A percentile compares a stretch with the other conserved stretches of the same genome.
phyloP scores from a whole-genome alignment of 2,329 filamentous ascomycete genomes.

The Cladosporium sphaerospermum region DNA sequence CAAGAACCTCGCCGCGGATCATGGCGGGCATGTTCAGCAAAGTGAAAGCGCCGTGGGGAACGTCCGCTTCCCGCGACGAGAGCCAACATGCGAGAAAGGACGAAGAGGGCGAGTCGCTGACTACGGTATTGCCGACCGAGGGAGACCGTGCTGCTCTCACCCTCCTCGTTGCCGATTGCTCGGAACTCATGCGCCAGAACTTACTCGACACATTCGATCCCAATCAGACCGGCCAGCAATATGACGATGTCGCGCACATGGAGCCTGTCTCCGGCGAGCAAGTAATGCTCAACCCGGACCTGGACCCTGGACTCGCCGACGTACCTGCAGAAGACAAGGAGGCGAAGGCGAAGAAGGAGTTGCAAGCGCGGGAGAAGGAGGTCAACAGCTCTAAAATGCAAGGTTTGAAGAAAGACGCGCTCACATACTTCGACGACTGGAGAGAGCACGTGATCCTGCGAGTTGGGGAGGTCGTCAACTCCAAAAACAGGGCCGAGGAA shows the following conservation, averaged over 20 bases:
- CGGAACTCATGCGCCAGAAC: constrained; percentile 40
- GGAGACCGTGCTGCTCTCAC: constrained; percentile 40
- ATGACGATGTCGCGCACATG: constrained; percentile 6
- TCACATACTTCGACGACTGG: constrained; percentile 77
- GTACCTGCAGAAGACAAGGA: constrained; percentile 13
- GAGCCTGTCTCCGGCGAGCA: constrained; percentile 11
- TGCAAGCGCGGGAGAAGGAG: constrained; percentile 42
- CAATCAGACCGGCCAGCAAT: constrained; percentile 25
- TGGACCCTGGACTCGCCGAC: constrained; percentile 13
- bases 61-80: constrained; percentile 16
- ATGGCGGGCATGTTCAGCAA: constrained; percentile 24
- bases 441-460: constrained; percentile 62
- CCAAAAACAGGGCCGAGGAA: constrained; percentile 27
- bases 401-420: constrained; percentile 62
- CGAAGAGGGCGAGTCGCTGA: constrained; percentile 35
- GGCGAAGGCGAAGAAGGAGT: constrained; percentile 25
- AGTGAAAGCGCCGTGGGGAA: constrained; percentile 16
- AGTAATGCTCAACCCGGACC: constrained; percentile 8
- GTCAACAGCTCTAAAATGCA: constrained; percentile 47
- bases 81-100: constrained; percentile 12
- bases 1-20: not conserved
- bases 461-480: constrained; percentile 58
- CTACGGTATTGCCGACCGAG: constrained; percentile 39
- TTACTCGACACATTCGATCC: constrained; percentile 39
- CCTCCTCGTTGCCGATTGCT: constrained; percentile 41